Evolutionary conservation across 176 grass and related monocot genomes (phyloP).

Genomic region (Otatea glauca): DNA sequence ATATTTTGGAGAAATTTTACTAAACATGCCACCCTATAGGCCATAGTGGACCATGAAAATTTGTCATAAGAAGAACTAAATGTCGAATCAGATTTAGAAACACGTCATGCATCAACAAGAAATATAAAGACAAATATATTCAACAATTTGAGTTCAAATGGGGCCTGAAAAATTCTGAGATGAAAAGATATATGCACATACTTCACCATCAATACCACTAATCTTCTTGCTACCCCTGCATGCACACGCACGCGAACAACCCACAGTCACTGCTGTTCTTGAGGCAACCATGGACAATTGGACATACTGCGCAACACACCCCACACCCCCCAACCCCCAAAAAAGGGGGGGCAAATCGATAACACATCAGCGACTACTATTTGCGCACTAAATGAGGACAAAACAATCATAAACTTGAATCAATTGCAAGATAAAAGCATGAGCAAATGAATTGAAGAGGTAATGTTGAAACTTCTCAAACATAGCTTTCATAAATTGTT

Average conservation of each 20-base stretch:
- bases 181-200: not conserved
- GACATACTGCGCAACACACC: not conserved
- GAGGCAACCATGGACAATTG: not conserved
- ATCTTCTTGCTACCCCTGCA: not conserved
- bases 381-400: not conserved
- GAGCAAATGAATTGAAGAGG: not conserved
- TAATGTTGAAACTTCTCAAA: not conserved
- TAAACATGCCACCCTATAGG: not conserved
- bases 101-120: not conserved
- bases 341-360: no score
- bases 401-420: constrained; percentile 27
- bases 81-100: constrained; percentile 1
- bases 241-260: not conserved
- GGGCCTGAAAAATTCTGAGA: not conserved
- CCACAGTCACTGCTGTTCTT: not conserved
- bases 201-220: not conserved
- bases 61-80: constrained; percentile 10
- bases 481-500: constrained; percentile 13
- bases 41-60: not conserved
- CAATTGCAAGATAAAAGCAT: not conserved
- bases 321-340: no score
- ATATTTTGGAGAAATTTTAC: constrained; percentile 6
- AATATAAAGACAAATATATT: not conserved
- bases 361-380: not conserved
- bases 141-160: not conserved